Base-by-base conservation (phyloP, 768 basidiomycete species). In the Glaciozyma martinii region DNA sequence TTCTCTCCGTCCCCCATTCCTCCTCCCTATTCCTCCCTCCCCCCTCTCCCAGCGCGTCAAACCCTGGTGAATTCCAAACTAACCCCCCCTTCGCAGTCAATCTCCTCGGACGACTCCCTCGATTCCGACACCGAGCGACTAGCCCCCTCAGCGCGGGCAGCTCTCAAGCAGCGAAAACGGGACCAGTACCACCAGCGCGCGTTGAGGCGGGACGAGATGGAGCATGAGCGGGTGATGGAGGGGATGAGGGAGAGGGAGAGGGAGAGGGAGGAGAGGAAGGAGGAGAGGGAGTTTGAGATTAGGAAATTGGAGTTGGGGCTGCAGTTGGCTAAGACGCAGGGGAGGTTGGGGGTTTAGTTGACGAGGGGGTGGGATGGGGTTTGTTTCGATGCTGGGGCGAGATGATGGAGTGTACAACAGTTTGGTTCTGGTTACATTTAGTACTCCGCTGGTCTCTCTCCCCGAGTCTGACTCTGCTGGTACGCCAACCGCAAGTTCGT, bases 381-480 rank as follows among this genome's bases (percentile, higher is more conserved):
- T n/a, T n/a, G n/a, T n/a, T n/a, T n/a, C n/a, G n/a, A n/a, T n/a
- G n/a, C n/a, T n/a, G n/a, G n/a, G n/a, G n/a, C 37, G 37, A 13
- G 6, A 5, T 10, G 37, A 8, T 40, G 10, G 7, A 2, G 10
- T 40, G 10, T 13, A 40, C 37, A 40, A 40, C 37, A 40, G 5
- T 3, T n/a, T n/a, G n/a, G n/a, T n/a, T 13, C n/a, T 50, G 6
- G 7, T 50, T 30, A 1, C 50, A 30, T 9, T 25, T 52, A 56
- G 19, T 33, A 59, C 27, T 59, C 58, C 27, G 43, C 58, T 18
- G 58, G 43, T 16, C 43, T 15, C 27, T 59, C 58, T 30, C 58
- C 58, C 43, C 58, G 29, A 32, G 58, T 59, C 43, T 59, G 58
- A 8, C 25, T 19, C 8, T 59, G 58, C 47, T 46, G 43, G 58